These are phyloP conservation scores for Penicillium sp. DNA, from an alignment of 2,329 filamentous ascomycete species.

Conservation along the genomic window DNA sequence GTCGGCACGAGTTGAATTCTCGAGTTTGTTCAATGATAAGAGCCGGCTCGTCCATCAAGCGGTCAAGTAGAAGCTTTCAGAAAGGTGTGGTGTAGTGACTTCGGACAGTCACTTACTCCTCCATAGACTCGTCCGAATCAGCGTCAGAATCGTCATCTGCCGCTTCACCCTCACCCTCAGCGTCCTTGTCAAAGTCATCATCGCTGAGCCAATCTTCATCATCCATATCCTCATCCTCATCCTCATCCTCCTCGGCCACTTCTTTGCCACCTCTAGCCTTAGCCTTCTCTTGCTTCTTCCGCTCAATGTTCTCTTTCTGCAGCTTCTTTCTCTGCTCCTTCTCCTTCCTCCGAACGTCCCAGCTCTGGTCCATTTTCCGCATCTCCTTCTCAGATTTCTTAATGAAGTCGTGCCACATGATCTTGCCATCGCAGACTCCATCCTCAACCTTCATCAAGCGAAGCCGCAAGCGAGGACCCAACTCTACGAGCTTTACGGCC, in stretches of 20 bases:
- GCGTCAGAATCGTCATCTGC: constrained; percentile 40
- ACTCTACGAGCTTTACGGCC: constrained; percentile 86
- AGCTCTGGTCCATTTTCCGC: constrained; percentile 74
- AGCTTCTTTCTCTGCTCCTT: constrained; percentile 80
- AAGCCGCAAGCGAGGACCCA: constrained; percentile 85
- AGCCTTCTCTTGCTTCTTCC: constrained; percentile 69
- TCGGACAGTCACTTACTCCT: constrained; percentile 35
- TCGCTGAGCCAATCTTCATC: constrained; percentile 55
- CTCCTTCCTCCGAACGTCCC: constrained; percentile 80
- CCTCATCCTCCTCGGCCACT: constrained; percentile 51
- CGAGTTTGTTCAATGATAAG: neutral
- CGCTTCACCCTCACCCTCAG: constrained; percentile 42
- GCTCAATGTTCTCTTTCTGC: constrained; percentile 88
- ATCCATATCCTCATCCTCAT: constrained; percentile 50
- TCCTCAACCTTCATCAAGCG: constrained; percentile 95
- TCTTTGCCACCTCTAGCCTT: constrained; percentile 48
- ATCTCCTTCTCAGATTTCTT: constrained; percentile 78
- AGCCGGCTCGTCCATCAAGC: neutral
- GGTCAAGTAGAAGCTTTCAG: neutral
- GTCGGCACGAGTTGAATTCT: neutral
- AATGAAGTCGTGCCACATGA: constrained; percentile 98
- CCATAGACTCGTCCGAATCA: constrained; percentile 44
- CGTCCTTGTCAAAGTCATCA: constrained; percentile 50
- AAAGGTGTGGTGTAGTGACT: neutral
- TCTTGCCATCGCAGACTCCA: constrained; percentile 80